phyloP scores from a whole-genome alignment of 805 yeast genomes.

The Kazachstania bromeliacearum region DNA sequence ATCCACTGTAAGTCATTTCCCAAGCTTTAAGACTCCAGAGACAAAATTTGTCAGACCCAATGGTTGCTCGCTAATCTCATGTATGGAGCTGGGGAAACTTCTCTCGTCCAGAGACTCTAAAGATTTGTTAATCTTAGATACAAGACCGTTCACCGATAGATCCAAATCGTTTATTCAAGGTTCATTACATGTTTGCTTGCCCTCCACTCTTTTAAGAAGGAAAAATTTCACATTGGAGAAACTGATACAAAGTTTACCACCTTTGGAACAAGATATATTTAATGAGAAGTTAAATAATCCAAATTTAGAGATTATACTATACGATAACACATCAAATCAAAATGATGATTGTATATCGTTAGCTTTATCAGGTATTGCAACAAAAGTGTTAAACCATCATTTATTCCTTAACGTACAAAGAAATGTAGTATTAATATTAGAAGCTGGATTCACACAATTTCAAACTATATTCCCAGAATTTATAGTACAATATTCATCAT shows the following conservation, averaged over 20 bases:
- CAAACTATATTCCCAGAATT: constrained; percentile 13
- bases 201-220: constrained; percentile 79
- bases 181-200: constrained; percentile 73
- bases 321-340: constrained; percentile 20
- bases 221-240: constrained; percentile 56
- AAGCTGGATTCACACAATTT: constrained; percentile 18
- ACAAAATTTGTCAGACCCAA: constrained; percentile 14
- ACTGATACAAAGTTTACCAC: constrained; percentile 52
- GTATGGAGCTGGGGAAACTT: constrained; percentile 15
- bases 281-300: constrained; percentile 6
- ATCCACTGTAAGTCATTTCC: no score
- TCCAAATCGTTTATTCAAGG: constrained; percentile 45
- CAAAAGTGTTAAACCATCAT: constrained; percentile 15
- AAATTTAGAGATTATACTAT: constrained; percentile 16
- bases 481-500: neutral
- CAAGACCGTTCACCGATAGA: constrained; percentile 72
- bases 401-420: neutral
- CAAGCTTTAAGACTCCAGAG: neutral
- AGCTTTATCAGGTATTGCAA: constrained; percentile 22
- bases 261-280: constrained; percentile 31
- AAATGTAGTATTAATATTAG: constrained; percentile 11
- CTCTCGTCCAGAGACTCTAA: constrained; percentile 1
- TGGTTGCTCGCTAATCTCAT: constrained; percentile 13
- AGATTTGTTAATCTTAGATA: constrained; percentile 37
- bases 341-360: constrained; percentile 18